Evolutionary conservation across 768 basidiomycete genomes (phyloP), one percentile per base, ranked within the genome.

Genomic region (Trametes meyenii): DNA sequence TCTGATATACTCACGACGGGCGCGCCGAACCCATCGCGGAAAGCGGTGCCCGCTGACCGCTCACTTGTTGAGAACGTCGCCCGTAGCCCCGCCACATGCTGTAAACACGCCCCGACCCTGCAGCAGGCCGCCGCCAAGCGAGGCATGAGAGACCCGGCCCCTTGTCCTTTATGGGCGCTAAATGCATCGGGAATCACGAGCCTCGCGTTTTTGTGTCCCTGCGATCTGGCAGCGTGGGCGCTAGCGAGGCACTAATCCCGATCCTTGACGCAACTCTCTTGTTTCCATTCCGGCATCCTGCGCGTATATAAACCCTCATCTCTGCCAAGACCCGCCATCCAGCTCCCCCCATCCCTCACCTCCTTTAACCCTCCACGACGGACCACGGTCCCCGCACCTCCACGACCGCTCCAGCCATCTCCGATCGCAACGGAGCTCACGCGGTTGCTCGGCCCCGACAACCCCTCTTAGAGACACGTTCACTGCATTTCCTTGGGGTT

Each of bases 141-240:
- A 4, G 51, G 51, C n/a, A 52, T 2, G 19, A 2, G 23, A 1
- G 51, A 52, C 23, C 51, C 51, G 5, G 19, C 38, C 33, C 48
- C 55, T 57, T 49, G 55, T 57, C 13, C 36, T 4, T 3, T 45
- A 2, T 23, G 36, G 55, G 51, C 51, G 51, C 36, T 21, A n/a
- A 7, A 48, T 57, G 55, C 6, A 17, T 35, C 50, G 58, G 45
- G 23, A 61, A 61, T 61, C 60, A 61, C 60, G 29, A 50, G 53
- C 52, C 44, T 2, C 23, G 3, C 29, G 23, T 13, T 40, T 39
- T 53, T 29, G 33, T 38, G 42, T 12, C 10, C 58, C 48, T 33
- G 38, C 48, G 33, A 38, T 24, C 56, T 38, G n/a, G 35, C 55
- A 49, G 49, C 57, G 42, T 58, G 56, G 56, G 48, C 56, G 56